Conservation (phyloP, 306 rosid species). For the Cajanus cajan region DNA sequence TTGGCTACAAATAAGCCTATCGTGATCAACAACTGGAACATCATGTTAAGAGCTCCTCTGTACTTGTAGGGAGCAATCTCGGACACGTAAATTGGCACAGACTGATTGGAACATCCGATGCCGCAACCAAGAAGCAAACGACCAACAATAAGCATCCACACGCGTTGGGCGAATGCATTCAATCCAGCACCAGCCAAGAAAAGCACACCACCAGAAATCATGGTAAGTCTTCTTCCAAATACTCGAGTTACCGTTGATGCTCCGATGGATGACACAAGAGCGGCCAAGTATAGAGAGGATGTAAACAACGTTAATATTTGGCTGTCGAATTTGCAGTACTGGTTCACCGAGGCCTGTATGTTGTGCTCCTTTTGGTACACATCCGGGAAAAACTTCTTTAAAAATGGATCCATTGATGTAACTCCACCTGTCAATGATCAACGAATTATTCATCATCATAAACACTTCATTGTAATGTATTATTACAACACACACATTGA, state of each 20-base stretch:
- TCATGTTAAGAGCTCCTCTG: constrained; percentile 52
- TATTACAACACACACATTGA: no score
- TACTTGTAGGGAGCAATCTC: constrained; percentile 51
- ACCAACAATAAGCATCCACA: no score
- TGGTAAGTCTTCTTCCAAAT: no score
- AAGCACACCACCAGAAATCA: no score
- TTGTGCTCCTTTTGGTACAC: constrained; percentile 45
- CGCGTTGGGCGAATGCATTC: no score
- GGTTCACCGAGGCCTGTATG: constrained; percentile 21
- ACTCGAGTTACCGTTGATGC: no score
- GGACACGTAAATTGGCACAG: no score
- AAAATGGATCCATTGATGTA: constrained; percentile 56
- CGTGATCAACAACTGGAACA: constrained; percentile 55
- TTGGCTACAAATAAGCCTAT: constrained; percentile 53
- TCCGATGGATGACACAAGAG: no score
- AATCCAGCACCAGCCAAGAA: no score
- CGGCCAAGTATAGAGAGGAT: no score
- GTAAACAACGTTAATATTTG: constrained; percentile 47
- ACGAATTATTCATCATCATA: background rate
- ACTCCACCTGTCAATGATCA: constrained; percentile 51
- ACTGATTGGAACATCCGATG: no score
- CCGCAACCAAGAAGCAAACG: no score
- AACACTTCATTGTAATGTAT: background rate
- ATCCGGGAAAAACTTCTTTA: constrained; percentile 43
- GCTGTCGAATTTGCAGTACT: constrained; percentile 52